Evolutionary conservation across 2,329 filamentous ascomycete genomes (phyloP).

Genomic region (Penicillium sp.): DNA sequence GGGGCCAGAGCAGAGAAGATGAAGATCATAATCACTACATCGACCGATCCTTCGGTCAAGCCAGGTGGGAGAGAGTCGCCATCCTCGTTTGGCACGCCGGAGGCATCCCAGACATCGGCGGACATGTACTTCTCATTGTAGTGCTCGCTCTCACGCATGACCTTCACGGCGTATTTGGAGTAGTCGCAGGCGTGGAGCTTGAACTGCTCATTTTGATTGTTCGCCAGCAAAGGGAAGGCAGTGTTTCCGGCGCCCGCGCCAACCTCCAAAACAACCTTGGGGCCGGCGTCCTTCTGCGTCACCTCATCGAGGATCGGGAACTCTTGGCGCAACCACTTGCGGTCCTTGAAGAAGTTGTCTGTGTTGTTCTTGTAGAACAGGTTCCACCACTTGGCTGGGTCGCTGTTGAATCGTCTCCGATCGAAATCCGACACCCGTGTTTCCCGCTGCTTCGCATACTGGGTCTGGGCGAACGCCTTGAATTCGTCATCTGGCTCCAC

Average conservation of each 20-base stretch:
- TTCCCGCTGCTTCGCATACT: constrained; percentile 81
- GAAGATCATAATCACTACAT: constrained; percentile 93
- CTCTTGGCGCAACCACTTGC: constrained; percentile 96
- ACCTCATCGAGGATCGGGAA: constrained; percentile 84
- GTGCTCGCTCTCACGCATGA: constrained; percentile 78
- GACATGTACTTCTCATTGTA: constrained; percentile 74
- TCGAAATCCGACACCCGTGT: constrained; percentile 92
- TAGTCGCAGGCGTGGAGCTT: constrained; percentile 95
- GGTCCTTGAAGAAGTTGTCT: constrained; percentile 96
- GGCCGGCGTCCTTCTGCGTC: constrained; percentile 69
- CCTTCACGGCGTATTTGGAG: constrained; percentile 89
- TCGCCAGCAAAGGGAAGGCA: constrained; percentile 83
- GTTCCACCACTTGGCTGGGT: constrained; percentile 98
- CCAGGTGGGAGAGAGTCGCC: constrained; percentile 68
- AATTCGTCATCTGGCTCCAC: constrained; percentile 90
- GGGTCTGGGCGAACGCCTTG: constrained; percentile 79
- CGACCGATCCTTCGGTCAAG: constrained; percentile 75
- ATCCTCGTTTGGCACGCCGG: constrained; percentile 58
- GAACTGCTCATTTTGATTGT: constrained; percentile 79
- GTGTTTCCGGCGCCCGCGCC: constrained; percentile 96
- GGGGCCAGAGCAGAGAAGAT: constrained; percentile 93
- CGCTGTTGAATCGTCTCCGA: constrained; percentile 81
- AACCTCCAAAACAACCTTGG: constrained; percentile 77
- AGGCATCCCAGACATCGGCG: constrained; percentile 93
- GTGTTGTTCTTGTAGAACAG: constrained; percentile 98